These are phyloP conservation scores for Melampsora larici-populina DNA, from an alignment of 1,284 basidiomycete species.

Conservation along the genomic window DNA sequence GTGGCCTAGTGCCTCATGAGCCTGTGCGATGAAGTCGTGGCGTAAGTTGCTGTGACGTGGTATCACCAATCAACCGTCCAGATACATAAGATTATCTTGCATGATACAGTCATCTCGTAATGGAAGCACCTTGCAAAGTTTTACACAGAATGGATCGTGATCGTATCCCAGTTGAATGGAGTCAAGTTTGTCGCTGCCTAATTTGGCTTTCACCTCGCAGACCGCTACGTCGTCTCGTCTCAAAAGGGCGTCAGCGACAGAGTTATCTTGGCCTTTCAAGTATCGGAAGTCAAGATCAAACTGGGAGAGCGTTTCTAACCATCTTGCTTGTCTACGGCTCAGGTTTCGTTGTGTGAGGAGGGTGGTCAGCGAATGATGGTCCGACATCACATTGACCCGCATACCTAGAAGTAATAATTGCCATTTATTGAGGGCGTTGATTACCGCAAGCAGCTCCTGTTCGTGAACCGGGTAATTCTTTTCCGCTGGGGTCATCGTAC, in stretches of 20 bases:
- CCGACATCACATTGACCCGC: too few species aligned
- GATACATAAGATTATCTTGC: background rate
- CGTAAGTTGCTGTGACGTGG: background rate
- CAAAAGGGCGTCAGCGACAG: constrained; percentile 14
- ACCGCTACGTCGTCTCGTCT: background rate
- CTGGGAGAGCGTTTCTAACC: too few species aligned
- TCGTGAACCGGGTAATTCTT: too few species aligned
- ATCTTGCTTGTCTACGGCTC: too few species aligned
- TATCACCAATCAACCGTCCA: background rate
- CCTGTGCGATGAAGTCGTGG: too few species aligned
- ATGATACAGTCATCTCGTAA: background rate
- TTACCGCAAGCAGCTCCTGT: constrained; percentile 23
- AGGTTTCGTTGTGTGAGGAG: too few species aligned
- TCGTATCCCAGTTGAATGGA: background rate
- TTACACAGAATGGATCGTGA: background rate
- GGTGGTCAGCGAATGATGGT: too few species aligned
- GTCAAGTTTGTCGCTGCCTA: background rate
- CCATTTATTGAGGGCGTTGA: constrained; percentile 2
- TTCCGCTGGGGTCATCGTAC: too few species aligned
- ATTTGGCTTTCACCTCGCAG: too few species aligned
- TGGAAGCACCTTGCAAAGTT: background rate
- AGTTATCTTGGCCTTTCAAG: too few species aligned
- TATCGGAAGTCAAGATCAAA: too few species aligned
- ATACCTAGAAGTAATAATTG: too few species aligned
- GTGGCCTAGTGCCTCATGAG: constrained; percentile 3